phyloP scores from a whole-genome alignment of 2,329 filamentous ascomycete genomes.

The Aspergillus persii region DNA sequence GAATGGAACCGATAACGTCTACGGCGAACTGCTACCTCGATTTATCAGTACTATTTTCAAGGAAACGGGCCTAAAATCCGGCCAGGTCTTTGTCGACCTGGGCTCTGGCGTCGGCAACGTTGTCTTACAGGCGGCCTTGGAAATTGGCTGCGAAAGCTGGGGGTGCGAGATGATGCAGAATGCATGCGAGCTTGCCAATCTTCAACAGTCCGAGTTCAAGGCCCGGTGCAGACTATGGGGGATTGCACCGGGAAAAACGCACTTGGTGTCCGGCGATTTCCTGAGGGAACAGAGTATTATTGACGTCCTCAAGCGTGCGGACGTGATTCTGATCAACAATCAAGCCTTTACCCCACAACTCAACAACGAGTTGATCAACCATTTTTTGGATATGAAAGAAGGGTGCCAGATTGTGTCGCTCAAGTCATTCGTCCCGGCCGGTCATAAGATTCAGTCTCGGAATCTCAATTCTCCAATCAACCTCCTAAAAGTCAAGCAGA shows the following conservation, averaged over 20 bases:
- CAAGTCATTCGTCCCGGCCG: constrained; percentile 82
- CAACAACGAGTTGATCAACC: constrained; percentile 79
- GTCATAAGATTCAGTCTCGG: constrained; percentile 69
- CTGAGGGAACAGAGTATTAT: constrained; percentile 69
- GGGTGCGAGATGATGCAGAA: constrained; percentile 96
- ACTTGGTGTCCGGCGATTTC: constrained; percentile 81
- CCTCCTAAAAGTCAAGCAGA: constrained; percentile 72
- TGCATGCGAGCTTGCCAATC: constrained; percentile 75
- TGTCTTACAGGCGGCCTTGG: constrained; percentile 86
- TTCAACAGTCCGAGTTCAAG: constrained; percentile 78
- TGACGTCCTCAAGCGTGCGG: constrained; percentile 73
- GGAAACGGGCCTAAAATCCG: constrained; percentile 73
- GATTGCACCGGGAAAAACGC: constrained; percentile 72
- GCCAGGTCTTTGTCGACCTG: constrained; percentile 87
- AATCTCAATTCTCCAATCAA: constrained; percentile 80
- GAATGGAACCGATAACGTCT: constrained; percentile 88
- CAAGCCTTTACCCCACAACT: constrained; percentile 88
- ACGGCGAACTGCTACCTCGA: constrained; percentile 83
- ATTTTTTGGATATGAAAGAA: constrained; percentile 90
- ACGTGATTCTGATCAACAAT: constrained; percentile 98
- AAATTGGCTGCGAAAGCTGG: constrained; percentile 92
- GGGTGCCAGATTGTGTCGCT: constrained; percentile 88
- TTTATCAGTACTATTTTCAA: constrained; percentile 82
- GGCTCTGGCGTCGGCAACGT: constrained; percentile 97
- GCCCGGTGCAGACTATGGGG: constrained; percentile 90